Evolutionary conservation across 2,329 filamentous ascomycete species (phyloP).

Genomic region (Neonectria faginata): DNA sequence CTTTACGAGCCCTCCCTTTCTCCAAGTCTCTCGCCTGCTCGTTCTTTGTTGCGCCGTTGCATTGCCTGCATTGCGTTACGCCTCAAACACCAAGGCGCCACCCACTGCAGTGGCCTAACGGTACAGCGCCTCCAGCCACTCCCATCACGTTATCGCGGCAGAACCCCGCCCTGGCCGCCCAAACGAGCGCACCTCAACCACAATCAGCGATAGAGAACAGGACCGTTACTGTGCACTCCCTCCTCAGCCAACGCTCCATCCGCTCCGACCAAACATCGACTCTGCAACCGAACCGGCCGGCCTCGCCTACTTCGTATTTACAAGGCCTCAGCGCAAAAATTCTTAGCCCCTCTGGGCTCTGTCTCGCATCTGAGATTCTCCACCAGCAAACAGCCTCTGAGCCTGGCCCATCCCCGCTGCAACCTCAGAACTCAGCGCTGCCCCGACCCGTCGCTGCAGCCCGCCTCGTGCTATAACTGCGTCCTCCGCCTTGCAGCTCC

Average conservation of each 20-base stretch:
- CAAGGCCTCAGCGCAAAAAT: conserved; percentile 2
- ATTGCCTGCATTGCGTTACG: conserved; percentile 7
- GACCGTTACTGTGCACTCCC: conserved; percentile 25
- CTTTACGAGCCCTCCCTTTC: background rate
- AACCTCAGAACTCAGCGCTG: conserved; percentile 12
- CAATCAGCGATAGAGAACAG: conserved; percentile 41
- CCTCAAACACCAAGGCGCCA: conserved; percentile 13
- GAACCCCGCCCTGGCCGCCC: conserved; percentile 44
- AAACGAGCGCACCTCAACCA: conserved; percentile 43
- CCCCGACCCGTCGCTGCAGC: conserved; percentile 20
- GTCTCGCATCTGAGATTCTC: conserved; percentile 29
- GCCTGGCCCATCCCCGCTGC: conserved; percentile 22
- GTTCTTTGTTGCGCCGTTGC: conserved; percentile 8
- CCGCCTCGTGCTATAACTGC: conserved; percentile 20
- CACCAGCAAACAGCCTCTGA: conserved; percentile 12
- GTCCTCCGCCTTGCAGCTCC: conserved; percentile 24
- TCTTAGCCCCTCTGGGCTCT: conserved; percentile 14
- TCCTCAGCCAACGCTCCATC: conserved; percentile 36
- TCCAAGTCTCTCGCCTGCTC: background rate
- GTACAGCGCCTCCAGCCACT: conserved; percentile 43
- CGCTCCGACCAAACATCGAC: conserved; percentile 31
- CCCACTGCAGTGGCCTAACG: background rate
- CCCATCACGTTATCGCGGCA: conserved; percentile 45
- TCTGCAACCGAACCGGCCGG: conserved; percentile 1
- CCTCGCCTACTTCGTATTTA: background rate